Base-by-base conservation (phyloP, 345 rosid genomes). In the Linum tenue region DNA sequence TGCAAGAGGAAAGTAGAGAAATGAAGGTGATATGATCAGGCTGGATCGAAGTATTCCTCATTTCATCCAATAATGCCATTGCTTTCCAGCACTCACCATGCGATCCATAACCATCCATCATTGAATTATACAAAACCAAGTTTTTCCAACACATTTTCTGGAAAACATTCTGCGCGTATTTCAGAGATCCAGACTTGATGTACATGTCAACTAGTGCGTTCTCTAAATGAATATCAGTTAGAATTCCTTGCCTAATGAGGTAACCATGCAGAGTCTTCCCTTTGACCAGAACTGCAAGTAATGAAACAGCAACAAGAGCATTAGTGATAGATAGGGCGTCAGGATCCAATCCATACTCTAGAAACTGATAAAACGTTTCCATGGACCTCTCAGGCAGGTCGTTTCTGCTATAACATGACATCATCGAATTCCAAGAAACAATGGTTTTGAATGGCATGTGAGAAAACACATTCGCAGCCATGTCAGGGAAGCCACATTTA, bases 191-290 rank as follows among this genome's bases (percentile, higher is more conserved):
- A n/a, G 90, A 88, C 72, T 90, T 90, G 15, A 80, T 57, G 59
- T 90, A 90, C 95, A 88, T 88, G 71, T 90, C 95, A 68, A 90
- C 83, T 73, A 90, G 75, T 44, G 89, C 79, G 64, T 84, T 90
- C 75, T 84, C 75, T 71, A 86, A 70, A 65, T 83, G 82, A 67
- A 79, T 73, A 76, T 90, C 91, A 1, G 67, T 71, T 70, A 48
- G 58, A 69, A 78, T 72, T 75, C 67, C 41, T 16, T 44, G 69
- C 80, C 95, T 85, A 48, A 75, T 55, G 56, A 89, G 73, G 80
- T 86, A 82, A 7, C 85, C 86, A 71, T 90, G 95, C 55, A 88
- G 62, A 37, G 66, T 71, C 73, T 85, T 90, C 56, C 95, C 97
- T 69, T 71, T 82, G 37, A 77, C 79, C 74, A 86, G 72, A 69